Percentiles rank a stretch among this genome's conserved stretches.
These are phyloP conservation scores for Medakamo hakoo DNA, from an alignment of 139 green algal species.

Conservation along the genomic window DNA sequence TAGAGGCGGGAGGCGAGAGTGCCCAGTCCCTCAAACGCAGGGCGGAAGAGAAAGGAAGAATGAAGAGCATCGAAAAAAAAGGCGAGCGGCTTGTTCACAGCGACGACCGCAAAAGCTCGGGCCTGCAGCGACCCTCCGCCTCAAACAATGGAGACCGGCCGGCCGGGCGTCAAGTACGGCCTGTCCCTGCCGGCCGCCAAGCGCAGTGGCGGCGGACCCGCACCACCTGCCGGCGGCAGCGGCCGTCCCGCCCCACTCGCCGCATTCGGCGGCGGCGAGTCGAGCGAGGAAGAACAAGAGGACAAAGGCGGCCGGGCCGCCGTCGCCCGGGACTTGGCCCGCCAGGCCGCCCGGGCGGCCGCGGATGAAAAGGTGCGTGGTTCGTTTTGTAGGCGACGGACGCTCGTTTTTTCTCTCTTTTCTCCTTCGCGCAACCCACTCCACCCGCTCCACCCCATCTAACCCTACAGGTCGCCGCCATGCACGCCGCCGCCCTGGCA, in stretches of 20 bases:
- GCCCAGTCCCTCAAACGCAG: neutral
- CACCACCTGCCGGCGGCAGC: too few species aligned
- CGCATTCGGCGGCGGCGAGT: neutral
- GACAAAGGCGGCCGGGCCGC: neutral
- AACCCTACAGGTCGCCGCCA: constrained; percentile 36
- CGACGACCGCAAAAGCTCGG: neutral
- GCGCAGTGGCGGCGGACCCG: neutral
- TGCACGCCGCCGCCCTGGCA: constrained; percentile 63
- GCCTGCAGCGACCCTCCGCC: neutral
- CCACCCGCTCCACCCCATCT: neutral
- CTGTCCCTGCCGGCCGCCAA: neutral
- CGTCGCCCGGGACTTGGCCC: neutral
- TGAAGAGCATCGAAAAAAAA: neutral
- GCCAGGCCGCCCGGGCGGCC: neutral
- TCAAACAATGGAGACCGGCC: neutral
- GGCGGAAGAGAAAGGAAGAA: neutral
- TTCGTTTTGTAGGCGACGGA: neutral
- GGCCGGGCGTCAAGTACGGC: neutral
- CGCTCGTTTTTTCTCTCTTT: neutral
- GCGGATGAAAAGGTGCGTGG: neutral
- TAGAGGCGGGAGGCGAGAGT: neutral
- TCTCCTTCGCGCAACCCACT: neutral
- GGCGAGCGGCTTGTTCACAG: too few species aligned
- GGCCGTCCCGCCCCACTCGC: neutral
- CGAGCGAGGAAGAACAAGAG: too few species aligned